These are phyloP conservation scores for Plasmodium yoelii DNA, from an alignment of 169 alveolate genomes.

Conservation along the genomic window DNA sequence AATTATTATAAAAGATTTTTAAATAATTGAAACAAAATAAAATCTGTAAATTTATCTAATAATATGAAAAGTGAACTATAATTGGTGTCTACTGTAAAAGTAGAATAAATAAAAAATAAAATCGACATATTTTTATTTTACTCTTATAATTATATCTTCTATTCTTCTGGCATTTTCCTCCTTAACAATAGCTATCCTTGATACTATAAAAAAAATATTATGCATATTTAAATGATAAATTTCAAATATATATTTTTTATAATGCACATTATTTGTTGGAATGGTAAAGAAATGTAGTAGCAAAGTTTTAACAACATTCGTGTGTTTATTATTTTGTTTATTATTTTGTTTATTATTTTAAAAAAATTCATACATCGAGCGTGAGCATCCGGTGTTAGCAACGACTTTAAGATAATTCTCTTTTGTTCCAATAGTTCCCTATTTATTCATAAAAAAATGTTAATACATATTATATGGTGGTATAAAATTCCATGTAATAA, in stretches of 20 bases:
- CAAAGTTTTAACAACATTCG: not conserved
- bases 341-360: constrained; percentile 8
- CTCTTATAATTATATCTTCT: constrained; percentile 68
- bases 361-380: constrained; percentile 40
- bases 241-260: not conserved
- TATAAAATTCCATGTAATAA: not conserved
- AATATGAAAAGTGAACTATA: not conserved
- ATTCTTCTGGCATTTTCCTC: constrained; percentile 66
- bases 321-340: constrained; percentile 4
- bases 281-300: too few relatives aligned
- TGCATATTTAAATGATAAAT: not conserved
- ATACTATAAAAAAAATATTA: constrained; percentile 42
- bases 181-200: constrained; percentile 69
- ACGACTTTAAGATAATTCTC: constrained; percentile 53
- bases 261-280: too few relatives aligned
- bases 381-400: constrained; percentile 75
- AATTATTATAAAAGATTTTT: not conserved
- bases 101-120: not conserved
- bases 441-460: constrained; percentile 1
- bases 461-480: not conserved
- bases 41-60: not conserved
- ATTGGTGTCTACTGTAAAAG: not conserved
- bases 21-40: not conserved
- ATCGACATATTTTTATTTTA: not conserved
- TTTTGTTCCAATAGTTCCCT: constrained; percentile 68